phyloP scores from a whole-genome alignment of 495 filamentous ascomycete species.

The Penicillium diatomitis region DNA sequence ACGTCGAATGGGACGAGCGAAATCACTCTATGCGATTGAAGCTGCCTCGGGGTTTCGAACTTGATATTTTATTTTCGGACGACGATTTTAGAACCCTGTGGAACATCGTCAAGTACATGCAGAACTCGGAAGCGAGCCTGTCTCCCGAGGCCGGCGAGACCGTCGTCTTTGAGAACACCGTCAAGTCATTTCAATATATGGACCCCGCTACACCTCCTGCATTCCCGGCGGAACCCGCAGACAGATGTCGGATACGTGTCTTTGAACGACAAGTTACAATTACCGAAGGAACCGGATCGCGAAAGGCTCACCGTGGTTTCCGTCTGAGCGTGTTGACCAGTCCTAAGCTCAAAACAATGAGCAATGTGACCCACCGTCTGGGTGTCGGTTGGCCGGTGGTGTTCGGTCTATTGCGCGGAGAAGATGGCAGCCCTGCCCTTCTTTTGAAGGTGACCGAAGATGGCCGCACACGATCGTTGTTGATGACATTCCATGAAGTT shows the following conservation, averaged over 20 bases:
- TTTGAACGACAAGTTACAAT: conserved; percentile 60
- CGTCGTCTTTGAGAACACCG: conserved; percentile 50
- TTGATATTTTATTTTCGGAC: conserved; percentile 60
- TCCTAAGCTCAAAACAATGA: conserved; percentile 63
- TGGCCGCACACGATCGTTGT: conserved; percentile 54
- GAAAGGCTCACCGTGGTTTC: conserved; percentile 64
- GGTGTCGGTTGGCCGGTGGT: conserved; percentile 53
- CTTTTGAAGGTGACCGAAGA: conserved; percentile 61
- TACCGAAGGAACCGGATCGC: conserved; percentile 55
- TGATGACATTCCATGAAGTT: conserved; percentile 63
- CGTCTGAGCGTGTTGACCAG: conserved; percentile 66
- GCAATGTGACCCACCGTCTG: conserved; percentile 58
- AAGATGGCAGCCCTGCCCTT: conserved; percentile 55
- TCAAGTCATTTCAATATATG: conserved; percentile 67
- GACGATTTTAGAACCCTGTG: conserved; percentile 66
- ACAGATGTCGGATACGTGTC: conserved; percentile 56
- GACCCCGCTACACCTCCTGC: conserved; percentile 54
- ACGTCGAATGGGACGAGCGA: conserved; percentile 65
- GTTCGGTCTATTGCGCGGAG: conserved; percentile 62
- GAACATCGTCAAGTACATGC: conserved; percentile 73
- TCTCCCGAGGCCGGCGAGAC: conserved; percentile 55
- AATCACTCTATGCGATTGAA: conserved; percentile 51
- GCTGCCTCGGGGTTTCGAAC: conserved; percentile 57
- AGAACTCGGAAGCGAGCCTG: conserved; percentile 60
- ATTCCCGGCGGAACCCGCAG: conserved; percentile 66